Percentiles rank a stretch among this genome's conserved stretches.
Conservation (phyloP, 163 green algal genomes). For the Scenedesmus sp. region DNA sequence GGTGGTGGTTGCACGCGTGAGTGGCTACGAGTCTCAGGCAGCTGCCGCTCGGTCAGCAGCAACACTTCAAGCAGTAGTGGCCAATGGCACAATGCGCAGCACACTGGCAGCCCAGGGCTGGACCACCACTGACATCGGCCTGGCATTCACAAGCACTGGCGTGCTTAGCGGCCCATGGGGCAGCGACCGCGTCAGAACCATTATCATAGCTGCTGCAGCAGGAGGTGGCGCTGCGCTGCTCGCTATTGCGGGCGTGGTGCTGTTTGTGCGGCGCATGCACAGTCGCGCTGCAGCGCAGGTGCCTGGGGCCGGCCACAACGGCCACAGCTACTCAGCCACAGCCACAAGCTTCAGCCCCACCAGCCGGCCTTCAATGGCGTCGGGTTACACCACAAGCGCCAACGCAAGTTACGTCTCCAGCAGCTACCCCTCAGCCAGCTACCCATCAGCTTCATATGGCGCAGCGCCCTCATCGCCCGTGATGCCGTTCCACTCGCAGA, state of each 20-base stretch:
- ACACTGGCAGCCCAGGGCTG: slow-evolving; percentile 37
- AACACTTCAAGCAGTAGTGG: background rate
- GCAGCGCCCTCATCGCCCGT: background rate
- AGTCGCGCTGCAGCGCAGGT: background rate
- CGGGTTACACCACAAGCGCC: background rate
- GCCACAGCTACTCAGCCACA: background rate
- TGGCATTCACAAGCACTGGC: slow-evolving; percentile 16
- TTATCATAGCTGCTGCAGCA: slow-evolving; percentile 22
- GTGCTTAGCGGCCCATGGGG: background rate
- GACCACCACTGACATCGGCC: background rate
- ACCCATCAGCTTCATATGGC: background rate
- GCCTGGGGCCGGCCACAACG: background rate
- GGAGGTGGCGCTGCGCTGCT: background rate
- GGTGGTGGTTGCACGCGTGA: slow-evolving; percentile 12
- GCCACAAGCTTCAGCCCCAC: background rate
- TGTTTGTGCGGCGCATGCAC: background rate
- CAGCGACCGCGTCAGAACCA: background rate
- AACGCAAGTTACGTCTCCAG: background rate
- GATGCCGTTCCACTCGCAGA: background rate
- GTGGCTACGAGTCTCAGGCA: slow-evolving; percentile 4
- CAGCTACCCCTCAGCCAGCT: background rate
- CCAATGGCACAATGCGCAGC: slow-evolving; percentile 35
- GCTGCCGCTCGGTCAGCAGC: background rate
- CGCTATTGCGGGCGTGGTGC: background rate
- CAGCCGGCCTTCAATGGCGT: background rate